Evolutionary conservation across 371 early-diverging fungal species (phyloP), one percentile per base, ranked within the genome.

Genomic region (Apophysomyces trapeziformis): DNA sequence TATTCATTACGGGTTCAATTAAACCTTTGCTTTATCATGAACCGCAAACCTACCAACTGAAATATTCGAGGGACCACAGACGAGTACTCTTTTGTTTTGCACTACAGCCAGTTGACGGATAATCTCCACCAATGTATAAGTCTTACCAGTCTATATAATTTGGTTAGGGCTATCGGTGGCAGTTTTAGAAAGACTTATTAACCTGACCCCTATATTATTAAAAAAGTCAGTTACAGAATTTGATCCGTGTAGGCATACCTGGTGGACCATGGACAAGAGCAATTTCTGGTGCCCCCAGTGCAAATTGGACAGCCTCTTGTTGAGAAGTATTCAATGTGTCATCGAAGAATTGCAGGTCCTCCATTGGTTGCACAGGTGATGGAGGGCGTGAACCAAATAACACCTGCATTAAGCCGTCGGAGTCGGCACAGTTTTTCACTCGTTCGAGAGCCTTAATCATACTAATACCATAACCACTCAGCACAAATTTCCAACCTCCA

Each of bases 11-110:
- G n/a, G n/a, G 13, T 47, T 47, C n/a, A 13, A 7, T 47, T 18
- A 14, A 14, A 7, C 47, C 3, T 5, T 18, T 36, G 39, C 7
- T 1, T 14, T 7, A 13, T 47, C 13, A 26, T 47, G 21, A 21
- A 7, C 5, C 7, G 60, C 13, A 7, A 61, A 36, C 79, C 68
- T 86, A 88, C 92, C 94, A 7, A 98, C 96, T 35, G 95, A 87
- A 39, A 96, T 90, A 73, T 99, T 99, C 35, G 94, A 93, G 1
- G 98, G 97, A 0, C 94, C 98, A 73, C 97, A 96, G 1, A 97
- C 96, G 6, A 99, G 78, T 1, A 99, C 87, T 0, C 89, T 79
- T 38, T 89, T 80, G 18, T 87, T 85, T 16, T 83, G 80, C 7
- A 76, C 68, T 1, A 92, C 82, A 8, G 77, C 73, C 5, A 97